Base-by-base conservation (phyloP, 75 land plant genomes). In the Picea glauca region DNA sequence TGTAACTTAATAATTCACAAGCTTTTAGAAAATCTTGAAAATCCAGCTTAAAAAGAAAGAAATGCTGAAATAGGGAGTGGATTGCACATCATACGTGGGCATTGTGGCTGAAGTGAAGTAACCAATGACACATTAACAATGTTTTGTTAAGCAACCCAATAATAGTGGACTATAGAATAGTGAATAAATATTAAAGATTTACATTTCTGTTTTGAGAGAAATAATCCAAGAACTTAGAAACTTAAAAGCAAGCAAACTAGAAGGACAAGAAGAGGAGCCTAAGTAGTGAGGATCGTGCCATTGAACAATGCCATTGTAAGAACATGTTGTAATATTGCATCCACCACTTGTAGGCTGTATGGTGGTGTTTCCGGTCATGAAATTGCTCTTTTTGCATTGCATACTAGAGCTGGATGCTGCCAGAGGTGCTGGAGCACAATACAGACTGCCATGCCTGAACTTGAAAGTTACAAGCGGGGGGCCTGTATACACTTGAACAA, bases 301-400 rank as follows among this genome's bases (percentile, higher is more conserved):
- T 90, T 92, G 15, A 81, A 81, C 80, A 77, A 86, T n/a, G 57
- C 94, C 92, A 61, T 64, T 76, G 63, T 90, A 92, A 30, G 75
- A 78, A 78, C 94, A 92, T 18, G 92, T 84, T 50, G 94, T 90
- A 73, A 92, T 90, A 81, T 83, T 92, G 77, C 94, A 92, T 58
- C 92, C 94, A 75, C 70, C 92, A 80, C 83, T 75, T 26, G 84
- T 82, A 12, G 76, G 84, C 38, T 88, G 87, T 5, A 78, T 30
- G 0, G 87, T 84, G 20, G 78, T 58, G 80, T 90, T 90, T 33
- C 94, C 92, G 4, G 90, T 40, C 81, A 79, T 90, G 20, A 92
- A 84, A 58, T 86, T 88, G 56, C 87, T 92, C 43, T 83, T 83
- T 30, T 76, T 81, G 73, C 94, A 92, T 76, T 90, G 91, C 94